Conservation (phyloP, 768 basidiomycete species). For the Peribolospora kevripleyi region DNA sequence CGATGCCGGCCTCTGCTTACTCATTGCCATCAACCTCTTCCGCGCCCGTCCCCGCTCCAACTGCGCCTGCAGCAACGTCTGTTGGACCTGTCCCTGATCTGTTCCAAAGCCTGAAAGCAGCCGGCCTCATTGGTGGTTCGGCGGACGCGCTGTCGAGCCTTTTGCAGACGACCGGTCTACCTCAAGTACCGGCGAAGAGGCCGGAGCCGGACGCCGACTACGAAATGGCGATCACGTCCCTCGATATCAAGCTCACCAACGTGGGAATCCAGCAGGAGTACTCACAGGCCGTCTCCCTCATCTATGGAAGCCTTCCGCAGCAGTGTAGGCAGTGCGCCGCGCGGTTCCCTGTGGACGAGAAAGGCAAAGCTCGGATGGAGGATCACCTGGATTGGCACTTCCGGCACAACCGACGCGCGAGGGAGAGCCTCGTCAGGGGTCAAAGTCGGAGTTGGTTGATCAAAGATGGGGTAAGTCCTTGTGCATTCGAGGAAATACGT, state of each 20-base stretch:
- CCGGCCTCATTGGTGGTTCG: too few relatives aligned
- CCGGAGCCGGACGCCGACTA: constrained; percentile 27
- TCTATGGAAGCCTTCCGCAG: constrained; percentile 48
- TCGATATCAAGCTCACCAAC: constrained; percentile 37
- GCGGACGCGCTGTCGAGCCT: too few relatives aligned
- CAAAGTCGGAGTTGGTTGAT: constrained; percentile 80
- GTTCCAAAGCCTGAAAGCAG: too few relatives aligned
- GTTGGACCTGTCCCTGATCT: too few relatives aligned
- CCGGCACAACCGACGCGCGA: constrained; percentile 48
- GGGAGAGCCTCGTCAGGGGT: constrained; percentile 44
- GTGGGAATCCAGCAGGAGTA: constrained; percentile 39
- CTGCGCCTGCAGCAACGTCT: too few relatives aligned
- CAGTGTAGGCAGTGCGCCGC: constrained; percentile 88
- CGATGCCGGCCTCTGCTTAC: too few relatives aligned
- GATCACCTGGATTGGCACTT: constrained; percentile 94
- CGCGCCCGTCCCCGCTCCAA: too few relatives aligned
- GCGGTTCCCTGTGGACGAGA: constrained; percentile 47
- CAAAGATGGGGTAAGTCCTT: constrained; percentile 40
- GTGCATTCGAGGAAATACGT: constrained; percentile 6
- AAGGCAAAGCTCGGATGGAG: constrained; percentile 53
- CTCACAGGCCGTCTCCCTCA: constrained; percentile 32
- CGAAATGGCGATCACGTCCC: constrained; percentile 33
- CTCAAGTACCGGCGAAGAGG: constrained; percentile 13
- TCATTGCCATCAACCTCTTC: too few relatives aligned
- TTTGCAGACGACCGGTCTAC: too few relatives aligned